Evolutionary conservation across 768 basidiomycete genomes (phyloP), one percentile per base, ranked within the genome.

Genomic region (Pholiota molesta): DNA sequence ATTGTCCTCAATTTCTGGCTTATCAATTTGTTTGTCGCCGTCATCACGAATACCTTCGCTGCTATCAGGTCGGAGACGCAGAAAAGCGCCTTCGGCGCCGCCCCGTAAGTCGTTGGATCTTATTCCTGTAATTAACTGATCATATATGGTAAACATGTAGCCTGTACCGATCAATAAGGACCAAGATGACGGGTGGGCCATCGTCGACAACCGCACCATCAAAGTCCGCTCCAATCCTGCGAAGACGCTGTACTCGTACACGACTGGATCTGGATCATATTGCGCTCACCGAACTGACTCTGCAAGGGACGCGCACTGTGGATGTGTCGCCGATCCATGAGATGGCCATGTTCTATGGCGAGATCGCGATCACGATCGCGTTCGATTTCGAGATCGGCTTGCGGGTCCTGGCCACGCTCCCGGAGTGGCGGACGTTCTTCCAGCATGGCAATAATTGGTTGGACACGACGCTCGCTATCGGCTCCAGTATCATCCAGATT

Each of bases 1-100:
- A 77, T 99, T 65, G 83, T 97, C 23, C 82, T 98, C 67, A 97
- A 98, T 74, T 94, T 97, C 72, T 94, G 93, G 93, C 81, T 97
- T 61, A 89, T 96, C 80, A 95, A 95, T 72, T 75, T 97, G 47
- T 91, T 96, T 71, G 93, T 97, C 59, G 95, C 96, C 17, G 95
- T 97, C n/a, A 96, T 97, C 64, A 94, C 94, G 29, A 91, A 94
- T 69, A 92, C 93, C 0, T 99, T 99, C 72, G 86, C 87, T 17
- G 92, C 91, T 16, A 97, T 97, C 62, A 81, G 94, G 37, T 82
- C 86, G 4, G 89, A 94, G 69, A 97, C 96, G 2, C 86, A 88
- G 72, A 91, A 90, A 72, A 95, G 92, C 72, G 97, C 96, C 0
- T 99, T 98, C 72, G 95, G 94, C 37, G 93, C 93, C 31, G 87